Evolutionary conservation across 306 rosid species (phyloP), one percentile per base, ranked within the genome.

Genomic region (Myrica gale): DNA sequence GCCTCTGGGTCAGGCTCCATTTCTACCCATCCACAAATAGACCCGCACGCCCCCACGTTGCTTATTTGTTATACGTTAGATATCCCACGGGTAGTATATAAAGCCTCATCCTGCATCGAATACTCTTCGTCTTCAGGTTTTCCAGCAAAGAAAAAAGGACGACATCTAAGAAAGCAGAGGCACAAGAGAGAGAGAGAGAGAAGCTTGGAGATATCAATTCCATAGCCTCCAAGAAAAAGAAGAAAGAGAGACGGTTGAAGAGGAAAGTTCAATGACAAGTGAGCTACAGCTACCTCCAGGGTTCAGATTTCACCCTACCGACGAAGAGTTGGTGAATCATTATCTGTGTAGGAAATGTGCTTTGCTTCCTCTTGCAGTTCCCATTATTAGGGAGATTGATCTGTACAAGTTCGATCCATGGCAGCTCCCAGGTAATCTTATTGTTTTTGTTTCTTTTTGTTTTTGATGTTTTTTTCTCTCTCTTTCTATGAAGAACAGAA

Each of bases 261-360:
- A 48, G 76, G 65, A 37, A 45, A n/a, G 23, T 46, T 47, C 61
- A 84, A 93, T 89, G 97, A 79, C 71, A 69, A 68, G 89, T 26
- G 85, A 80, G 69, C 13, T 94, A 46, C 88, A 81, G 19, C 84
- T 92, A 11, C 97, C 99, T 0, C 96, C 97, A 0, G 97, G 99
- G 0, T 95, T 95, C 87, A 88, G 97, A 82, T 95, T 95, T 74
- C 99, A 92, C 79, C 99, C 99, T 1, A 92, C 99, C 2, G 99
- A 95, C 20, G 99, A 92, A 50, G 99, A 92, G 58, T 45, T 95
- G 19, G 97, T 95, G 43, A 92, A 71, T 68, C 92, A 92, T 54
- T 95, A 95, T 82, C 51, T 95, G 73, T 85, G 91, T 51, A 76
- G 84, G 47, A 95, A 92, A 85, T 92, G 97, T 63, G 87, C 97